Evolutionary conservation across 129 eudicot species (phyloP).

Genomic region (Tagetes erecta): DNA sequence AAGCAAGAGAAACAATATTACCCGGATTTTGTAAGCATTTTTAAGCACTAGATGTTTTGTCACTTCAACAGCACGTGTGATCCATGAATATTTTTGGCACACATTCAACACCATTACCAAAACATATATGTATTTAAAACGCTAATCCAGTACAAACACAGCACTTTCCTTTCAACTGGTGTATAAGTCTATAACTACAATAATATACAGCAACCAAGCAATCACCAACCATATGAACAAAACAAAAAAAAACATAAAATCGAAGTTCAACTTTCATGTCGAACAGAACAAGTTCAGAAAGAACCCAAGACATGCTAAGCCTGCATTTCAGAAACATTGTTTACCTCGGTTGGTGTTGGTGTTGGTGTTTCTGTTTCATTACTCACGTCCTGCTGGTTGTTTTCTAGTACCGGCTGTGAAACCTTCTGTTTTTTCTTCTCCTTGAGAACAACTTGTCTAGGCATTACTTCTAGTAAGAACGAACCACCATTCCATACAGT

Average conservation of each 20-base stretch:
- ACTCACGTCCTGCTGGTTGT: conserved; percentile 28
- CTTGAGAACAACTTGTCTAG: conserved; percentile 81
- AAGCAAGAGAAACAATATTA: too few relatives aligned
- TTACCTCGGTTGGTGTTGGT: conserved; percentile 14
- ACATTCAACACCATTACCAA: too few relatives aligned
- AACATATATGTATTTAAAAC: neutral
- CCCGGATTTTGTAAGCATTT: too few relatives aligned
- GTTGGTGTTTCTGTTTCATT: neutral
- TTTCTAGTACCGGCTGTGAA: conserved; percentile 37
- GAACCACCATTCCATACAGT: conserved; percentile 88
- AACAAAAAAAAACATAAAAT: conserved; percentile 9
- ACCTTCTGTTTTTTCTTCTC: conserved; percentile 70
- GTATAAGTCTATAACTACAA: neutral
- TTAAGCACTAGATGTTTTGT: too few relatives aligned
- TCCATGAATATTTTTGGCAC: too few relatives aligned
- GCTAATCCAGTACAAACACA: neutral
- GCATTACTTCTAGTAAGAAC: conserved; percentile 91
- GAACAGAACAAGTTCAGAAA: neutral
- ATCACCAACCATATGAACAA: conserved; percentile 1
- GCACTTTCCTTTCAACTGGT: conserved; percentile 5
- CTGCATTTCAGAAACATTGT: conserved; percentile 13
- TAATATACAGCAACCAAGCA: conserved; percentile 1
- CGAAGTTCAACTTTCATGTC: neutral
- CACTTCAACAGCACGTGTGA: too few relatives aligned
- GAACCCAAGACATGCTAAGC: neutral